phyloP scores from a whole-genome alignment of 2,329 filamentous ascomycete species.

The Aspergillus spinulosporus region DNA sequence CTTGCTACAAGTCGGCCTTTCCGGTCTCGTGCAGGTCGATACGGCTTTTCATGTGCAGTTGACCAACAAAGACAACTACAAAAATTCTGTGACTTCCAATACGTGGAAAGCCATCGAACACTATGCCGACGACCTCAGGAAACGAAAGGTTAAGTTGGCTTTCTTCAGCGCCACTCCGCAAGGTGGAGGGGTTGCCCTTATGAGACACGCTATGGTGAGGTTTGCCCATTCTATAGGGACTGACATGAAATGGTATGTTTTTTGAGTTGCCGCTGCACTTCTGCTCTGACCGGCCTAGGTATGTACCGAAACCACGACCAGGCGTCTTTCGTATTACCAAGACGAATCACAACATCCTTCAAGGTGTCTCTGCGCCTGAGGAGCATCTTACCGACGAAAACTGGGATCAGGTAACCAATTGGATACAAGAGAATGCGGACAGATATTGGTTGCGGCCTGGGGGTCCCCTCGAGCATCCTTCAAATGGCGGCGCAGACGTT shows the following conservation, averaged over 20 bases:
- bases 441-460: conserved; percentile 71
- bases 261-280: too few species aligned
- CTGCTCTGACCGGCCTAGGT: conserved; percentile 41
- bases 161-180: conserved; percentile 81
- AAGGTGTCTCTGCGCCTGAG: conserved; percentile 68
- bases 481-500: conserved; percentile 72
- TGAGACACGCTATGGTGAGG: conserved; percentile 75
- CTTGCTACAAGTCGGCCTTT: conserved; percentile 64
- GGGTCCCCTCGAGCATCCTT: conserved; percentile 64
- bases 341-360: conserved; percentile 84
- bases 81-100: conserved; percentile 57
- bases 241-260: conserved; percentile 69
- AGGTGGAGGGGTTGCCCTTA: conserved; percentile 76
- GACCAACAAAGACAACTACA: conserved; percentile 58
- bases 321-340: conserved; percentile 82
- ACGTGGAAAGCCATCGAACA: conserved; percentile 68
- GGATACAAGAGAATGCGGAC: conserved; percentile 72
- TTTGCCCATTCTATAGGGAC: conserved; percentile 67
- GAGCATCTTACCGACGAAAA: conserved; percentile 64
- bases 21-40: conserved; percentile 70
- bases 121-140: conserved; percentile 63
- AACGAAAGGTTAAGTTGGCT: conserved; percentile 66
- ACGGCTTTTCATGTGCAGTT: conserved; percentile 64
- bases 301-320: conserved; percentile 75
- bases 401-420: conserved; percentile 64